These are phyloP conservation scores for Geranium incanum DNA, from an alignment of 441 rosid species.

Conservation along the genomic window DNA sequence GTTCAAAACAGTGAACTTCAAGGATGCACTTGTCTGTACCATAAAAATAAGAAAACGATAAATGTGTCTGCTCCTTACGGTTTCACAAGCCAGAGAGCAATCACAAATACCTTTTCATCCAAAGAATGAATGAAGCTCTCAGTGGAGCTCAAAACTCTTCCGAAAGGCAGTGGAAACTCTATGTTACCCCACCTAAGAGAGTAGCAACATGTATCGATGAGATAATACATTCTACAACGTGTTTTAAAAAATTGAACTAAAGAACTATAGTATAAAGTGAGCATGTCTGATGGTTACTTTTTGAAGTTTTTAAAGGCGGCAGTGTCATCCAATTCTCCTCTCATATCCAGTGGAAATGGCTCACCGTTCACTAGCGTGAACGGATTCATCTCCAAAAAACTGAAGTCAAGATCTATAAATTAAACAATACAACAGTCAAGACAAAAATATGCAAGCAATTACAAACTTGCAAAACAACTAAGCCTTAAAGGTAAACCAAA, in stretches of 20 bases:
- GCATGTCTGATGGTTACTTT: slow-evolving; percentile 36
- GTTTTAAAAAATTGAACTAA: background rate
- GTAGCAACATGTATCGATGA: slow-evolving; percentile 12
- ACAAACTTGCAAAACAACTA: background rate
- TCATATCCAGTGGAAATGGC: slow-evolving; percentile 88
- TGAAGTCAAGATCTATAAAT: slow-evolving; percentile 68
- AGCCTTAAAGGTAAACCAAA: no score
- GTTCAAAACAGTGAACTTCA: slow-evolving; percentile 85
- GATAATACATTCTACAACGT: slow-evolving; percentile 1
- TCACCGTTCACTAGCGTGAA: slow-evolving; percentile 71
- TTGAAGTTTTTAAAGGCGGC: slow-evolving; percentile 90
- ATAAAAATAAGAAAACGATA: slow-evolving; percentile 20
- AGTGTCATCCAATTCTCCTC: slow-evolving; percentile 89
- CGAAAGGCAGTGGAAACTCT: slow-evolving; percentile 83
- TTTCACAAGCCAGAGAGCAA: background rate
- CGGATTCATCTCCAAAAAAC: slow-evolving; percentile 89
- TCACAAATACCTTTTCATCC: slow-evolving; percentile 67
- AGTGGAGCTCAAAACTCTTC: slow-evolving; percentile 69
- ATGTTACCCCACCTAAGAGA: slow-evolving; percentile 65
- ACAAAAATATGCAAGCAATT: background rate
- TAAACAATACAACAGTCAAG: slow-evolving; percentile 16
- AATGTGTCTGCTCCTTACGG: slow-evolving; percentile 9
- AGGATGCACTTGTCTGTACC: slow-evolving; percentile 77
- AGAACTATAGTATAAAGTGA: background rate
- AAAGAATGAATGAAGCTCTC: slow-evolving; percentile 68